These are phyloP conservation scores for Olyra latifolia DNA, from an alignment of 176 grass and related monocot genomes.

Conservation along the genomic window DNA sequence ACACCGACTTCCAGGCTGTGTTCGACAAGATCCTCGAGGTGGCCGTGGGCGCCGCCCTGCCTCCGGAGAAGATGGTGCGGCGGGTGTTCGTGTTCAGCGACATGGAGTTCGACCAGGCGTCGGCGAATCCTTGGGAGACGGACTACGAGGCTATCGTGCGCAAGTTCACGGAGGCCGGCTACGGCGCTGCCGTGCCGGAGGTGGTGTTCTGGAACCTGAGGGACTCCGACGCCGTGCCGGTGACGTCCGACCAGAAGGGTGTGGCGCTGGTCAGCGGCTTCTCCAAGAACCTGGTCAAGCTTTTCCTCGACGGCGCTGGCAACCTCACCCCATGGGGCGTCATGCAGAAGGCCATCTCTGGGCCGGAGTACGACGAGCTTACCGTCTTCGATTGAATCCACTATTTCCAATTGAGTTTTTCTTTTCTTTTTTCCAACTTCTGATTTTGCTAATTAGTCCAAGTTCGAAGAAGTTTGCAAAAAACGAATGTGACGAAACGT, in stretches of 20 bases:
- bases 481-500: not conserved
- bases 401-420: too few relatives aligned
- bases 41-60: slow-evolving; percentile 23
- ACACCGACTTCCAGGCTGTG: slow-evolving; percentile 58
- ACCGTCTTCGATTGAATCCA: slow-evolving; percentile 49
- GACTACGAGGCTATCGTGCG: slow-evolving; percentile 60
- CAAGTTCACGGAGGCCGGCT: slow-evolving; percentile 51
- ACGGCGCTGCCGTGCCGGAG: slow-evolving; percentile 46
- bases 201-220: slow-evolving; percentile 71
- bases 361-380: slow-evolving; percentile 45
- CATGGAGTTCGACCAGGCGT: slow-evolving; percentile 64
- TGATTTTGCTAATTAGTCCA: not conserved
- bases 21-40: slow-evolving; percentile 60
- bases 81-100: slow-evolving; percentile 66
- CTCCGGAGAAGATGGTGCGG: slow-evolving; percentile 46
- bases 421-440: too few relatives aligned
- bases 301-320: slow-evolving; percentile 46
- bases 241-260: slow-evolving; percentile 40
- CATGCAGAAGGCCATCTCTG: slow-evolving; percentile 51
- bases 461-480: not conserved
- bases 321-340: slow-evolving; percentile 26
- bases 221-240: slow-evolving; percentile 45
- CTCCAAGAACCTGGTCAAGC: slow-evolving; percentile 59
- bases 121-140: slow-evolving; percentile 43
- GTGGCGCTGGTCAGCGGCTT: slow-evolving; percentile 60